These are phyloP conservation scores for Sphagnum tenellum DNA, from an alignment of 225 moss, liverwort and hornwort genomes.

Conservation along the genomic window DNA sequence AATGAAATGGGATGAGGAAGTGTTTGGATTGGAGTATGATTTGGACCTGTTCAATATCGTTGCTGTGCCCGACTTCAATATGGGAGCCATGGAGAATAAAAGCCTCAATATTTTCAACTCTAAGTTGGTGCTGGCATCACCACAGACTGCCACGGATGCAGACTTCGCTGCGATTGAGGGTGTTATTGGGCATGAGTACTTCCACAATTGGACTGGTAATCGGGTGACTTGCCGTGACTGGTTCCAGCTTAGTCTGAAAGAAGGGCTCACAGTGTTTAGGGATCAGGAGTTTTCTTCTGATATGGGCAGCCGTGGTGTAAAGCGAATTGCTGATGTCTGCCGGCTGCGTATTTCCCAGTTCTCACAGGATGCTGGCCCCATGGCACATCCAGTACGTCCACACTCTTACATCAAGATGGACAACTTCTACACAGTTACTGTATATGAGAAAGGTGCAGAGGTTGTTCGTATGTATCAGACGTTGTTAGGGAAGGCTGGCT, in stretches of 20 bases:
- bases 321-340: slow-evolving; percentile 80
- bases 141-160: slow-evolving; percentile 90
- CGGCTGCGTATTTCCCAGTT: slow-evolving; percentile 80
- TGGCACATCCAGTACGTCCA: slow-evolving; percentile 95
- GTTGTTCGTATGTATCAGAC: slow-evolving; percentile 99
- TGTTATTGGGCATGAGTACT: slow-evolving; percentile 98
- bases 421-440: slow-evolving; percentile 71
- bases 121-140: slow-evolving; percentile 90
- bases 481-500: slow-evolving; percentile 70
- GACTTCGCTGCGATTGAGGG: slow-evolving; percentile 94
- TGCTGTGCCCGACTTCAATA: slow-evolving; percentile 96
- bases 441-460: slow-evolving; percentile 65
- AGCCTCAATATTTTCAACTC: slow-evolving; percentile 79
- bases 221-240: slow-evolving; percentile 96
- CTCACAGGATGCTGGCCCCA: slow-evolving; percentile 97
- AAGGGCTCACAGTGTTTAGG: slow-evolving; percentile 93
- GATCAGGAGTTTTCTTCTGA: slow-evolving; percentile 98
- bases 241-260: slow-evolving; percentile 98
- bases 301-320: slow-evolving; percentile 97
- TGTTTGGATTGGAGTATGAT: slow-evolving; percentile 92
- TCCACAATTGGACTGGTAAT: slow-evolving; percentile 99
- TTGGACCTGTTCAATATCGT: slow-evolving; percentile 95
- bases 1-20: slow-evolving; percentile 99
- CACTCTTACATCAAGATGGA: slow-evolving; percentile 99
- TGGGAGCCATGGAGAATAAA: slow-evolving; percentile 28